Conservation (phyloP, 2,329 filamentous ascomycete species). For the Xylariales sp. region DNA sequence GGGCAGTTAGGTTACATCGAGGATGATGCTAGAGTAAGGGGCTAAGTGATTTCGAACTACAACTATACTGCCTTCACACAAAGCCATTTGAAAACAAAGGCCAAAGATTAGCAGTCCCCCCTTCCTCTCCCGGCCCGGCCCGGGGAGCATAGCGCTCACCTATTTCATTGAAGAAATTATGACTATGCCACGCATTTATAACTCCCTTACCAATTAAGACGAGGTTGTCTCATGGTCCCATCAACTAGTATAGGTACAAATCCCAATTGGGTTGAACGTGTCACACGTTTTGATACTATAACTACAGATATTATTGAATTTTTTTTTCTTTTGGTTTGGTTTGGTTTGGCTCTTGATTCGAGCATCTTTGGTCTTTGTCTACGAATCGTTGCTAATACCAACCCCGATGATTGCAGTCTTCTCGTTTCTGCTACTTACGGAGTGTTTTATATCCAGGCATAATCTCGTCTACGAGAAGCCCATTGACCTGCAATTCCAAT, state of each 20-base stretch:
- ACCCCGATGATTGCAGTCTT: slow-evolving; percentile 19
- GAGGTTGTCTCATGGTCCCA: slow-evolving; percentile 2
- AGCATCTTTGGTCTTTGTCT: slow-evolving; percentile 22
- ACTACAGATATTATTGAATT: not conserved
- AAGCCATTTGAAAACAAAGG: not conserved
- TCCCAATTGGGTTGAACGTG: not conserved
- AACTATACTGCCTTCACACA: slow-evolving; percentile 1
- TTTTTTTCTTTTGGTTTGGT: slow-evolving; percentile 13
- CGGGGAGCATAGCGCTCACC: not conserved
- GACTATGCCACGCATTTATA: no score
- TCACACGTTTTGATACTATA: slow-evolving; percentile 18
- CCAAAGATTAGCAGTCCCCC: not conserved
- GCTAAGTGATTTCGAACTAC: slow-evolving; percentile 14
- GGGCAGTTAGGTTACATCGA: slow-evolving; percentile 23
- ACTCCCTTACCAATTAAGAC: not conserved
- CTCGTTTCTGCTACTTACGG: slow-evolving; percentile 29
- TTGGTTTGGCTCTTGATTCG: not conserved
- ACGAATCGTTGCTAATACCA: slow-evolving; percentile 21
- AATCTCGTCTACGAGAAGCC: slow-evolving; percentile 34
- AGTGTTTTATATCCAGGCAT: slow-evolving; percentile 28
- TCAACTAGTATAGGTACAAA: not conserved
- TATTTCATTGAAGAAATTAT: not conserved
- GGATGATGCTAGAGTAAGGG: slow-evolving; percentile 5
- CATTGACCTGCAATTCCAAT: slow-evolving; percentile 26
- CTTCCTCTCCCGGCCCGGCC: no score